These are phyloP conservation scores for Pseudogymnoascus verrucosus DNA, from an alignment of 2,329 filamentous ascomycete genomes.

Conservation along the genomic window DNA sequence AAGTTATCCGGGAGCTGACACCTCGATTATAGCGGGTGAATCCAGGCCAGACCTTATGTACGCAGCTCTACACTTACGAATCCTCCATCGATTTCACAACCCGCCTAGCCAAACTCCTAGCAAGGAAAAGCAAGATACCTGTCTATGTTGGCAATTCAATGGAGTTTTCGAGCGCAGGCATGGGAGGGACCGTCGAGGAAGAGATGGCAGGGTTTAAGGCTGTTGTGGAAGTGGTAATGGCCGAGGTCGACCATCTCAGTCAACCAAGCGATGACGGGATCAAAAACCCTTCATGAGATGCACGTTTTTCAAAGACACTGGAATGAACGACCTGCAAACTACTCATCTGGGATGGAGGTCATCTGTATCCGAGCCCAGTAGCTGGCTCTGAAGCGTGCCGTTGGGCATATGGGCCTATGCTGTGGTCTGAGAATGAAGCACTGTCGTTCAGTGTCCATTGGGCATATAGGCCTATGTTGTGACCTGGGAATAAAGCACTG, in stretches of 20 bases:
- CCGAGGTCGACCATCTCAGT: constrained; percentile 35
- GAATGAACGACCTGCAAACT: neutral
- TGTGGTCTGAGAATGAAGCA: neutral
- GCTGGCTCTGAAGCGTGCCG: neutral
- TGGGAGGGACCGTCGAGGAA: constrained; percentile 80
- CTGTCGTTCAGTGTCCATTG: neutral
- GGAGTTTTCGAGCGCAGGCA: constrained; percentile 62
- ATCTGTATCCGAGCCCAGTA: neutral
- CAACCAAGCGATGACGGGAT: neutral
- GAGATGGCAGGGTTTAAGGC: constrained; percentile 82
- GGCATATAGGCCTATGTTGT: neutral
- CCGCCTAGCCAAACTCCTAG: constrained; percentile 74
- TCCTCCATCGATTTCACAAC: constrained; percentile 79
- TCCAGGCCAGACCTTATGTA: constrained; percentile 60
- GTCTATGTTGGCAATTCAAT: constrained; percentile 90
- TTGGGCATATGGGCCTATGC: neutral
- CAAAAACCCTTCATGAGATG: neutral
- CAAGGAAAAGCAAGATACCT: constrained; percentile 61
- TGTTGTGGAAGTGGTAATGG: constrained; percentile 62
- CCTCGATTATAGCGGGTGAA: constrained; percentile 22
- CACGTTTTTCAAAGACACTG: neutral
- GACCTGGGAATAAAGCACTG: neutral
- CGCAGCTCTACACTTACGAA: constrained; percentile 68
- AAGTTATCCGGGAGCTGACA: constrained; percentile 13
- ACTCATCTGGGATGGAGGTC: neutral